Percentiles rank a stretch among this genome's conserved stretches.
phyloP scores from a whole-genome alignment of 805 yeast species.

The Candida morakotiae region DNA sequence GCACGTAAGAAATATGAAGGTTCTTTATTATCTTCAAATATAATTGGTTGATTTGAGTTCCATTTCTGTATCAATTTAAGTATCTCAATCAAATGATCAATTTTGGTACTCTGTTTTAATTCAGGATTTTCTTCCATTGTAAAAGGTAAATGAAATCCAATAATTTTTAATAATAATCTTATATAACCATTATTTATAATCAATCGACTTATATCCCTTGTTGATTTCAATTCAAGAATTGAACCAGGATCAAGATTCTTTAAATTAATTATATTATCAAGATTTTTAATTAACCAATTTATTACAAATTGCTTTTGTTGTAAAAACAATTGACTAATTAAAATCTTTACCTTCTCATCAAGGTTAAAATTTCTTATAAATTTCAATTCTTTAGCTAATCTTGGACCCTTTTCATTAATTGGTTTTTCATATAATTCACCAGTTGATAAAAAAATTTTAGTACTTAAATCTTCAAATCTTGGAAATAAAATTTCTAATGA shows the following conservation, averaged over 20 bases:
- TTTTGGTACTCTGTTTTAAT: conserved; percentile 28
- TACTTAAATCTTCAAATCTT: conserved; percentile 43
- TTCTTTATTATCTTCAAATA: conserved; percentile 34
- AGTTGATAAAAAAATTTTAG: conserved; percentile 50
- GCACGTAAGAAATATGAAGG: conserved; percentile 26
- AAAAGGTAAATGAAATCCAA: conserved; percentile 45
- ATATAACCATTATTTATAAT: conserved; percentile 46
- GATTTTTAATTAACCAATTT: conserved; percentile 38
- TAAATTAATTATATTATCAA: conserved; percentile 23
- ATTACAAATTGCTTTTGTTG: conserved; percentile 41
- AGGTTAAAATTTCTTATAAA: conserved; percentile 28
- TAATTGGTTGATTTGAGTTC: conserved; percentile 27
- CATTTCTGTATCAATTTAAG: conserved; percentile 40
- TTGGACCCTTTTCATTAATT: conserved; percentile 11
- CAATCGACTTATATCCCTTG: conserved; percentile 18
- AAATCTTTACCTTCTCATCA: conserved; percentile 48
- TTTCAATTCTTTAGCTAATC: conserved; percentile 31
- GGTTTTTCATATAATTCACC: conserved; percentile 47
- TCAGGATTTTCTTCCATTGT: conserved; percentile 36
- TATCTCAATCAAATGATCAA: conserved; percentile 28
- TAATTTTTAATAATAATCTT: conserved; percentile 41
- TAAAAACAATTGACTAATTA: conserved; percentile 46
- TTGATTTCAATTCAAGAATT: conserved; percentile 12
- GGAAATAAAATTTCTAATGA: conserved; percentile 68
- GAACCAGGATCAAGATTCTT: conserved; percentile 15